Conservation (phyloP, 148 eudicot species). For the Arctostaphylos glauca region DNA sequence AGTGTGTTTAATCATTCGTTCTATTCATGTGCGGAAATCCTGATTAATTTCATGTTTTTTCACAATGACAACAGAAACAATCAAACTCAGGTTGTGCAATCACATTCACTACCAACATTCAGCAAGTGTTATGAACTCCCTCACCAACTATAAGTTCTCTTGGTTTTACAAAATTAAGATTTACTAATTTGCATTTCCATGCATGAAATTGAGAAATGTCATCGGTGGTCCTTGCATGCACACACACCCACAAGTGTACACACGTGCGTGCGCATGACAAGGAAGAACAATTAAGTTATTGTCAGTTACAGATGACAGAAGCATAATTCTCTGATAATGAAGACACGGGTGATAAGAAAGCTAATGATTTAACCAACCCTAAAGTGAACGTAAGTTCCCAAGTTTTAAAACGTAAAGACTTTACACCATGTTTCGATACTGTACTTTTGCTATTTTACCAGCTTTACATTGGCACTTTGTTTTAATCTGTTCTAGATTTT, state of each 20-base stretch:
- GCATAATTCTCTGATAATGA: background rate
- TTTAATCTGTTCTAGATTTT: background rate
- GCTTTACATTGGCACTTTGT: background rate
- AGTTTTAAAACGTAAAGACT: background rate
- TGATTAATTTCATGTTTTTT: background rate
- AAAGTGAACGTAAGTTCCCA: background rate
- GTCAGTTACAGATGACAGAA: background rate
- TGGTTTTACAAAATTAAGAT: background rate
- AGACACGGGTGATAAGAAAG: background rate
- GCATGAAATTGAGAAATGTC: background rate
- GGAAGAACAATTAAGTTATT: background rate
- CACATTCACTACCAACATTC: background rate
- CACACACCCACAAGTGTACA: background rate
- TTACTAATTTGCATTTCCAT: background rate
- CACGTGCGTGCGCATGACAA: background rate
- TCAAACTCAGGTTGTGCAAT: background rate
- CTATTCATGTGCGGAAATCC: background rate
- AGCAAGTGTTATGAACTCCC: background rate
- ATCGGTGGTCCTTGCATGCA: background rate
- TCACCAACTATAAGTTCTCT: background rate
- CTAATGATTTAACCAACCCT: background rate
- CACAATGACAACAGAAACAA: constrained; percentile 2
- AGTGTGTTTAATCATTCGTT: background rate
- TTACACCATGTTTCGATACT: background rate
- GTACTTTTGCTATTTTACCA: too few relatives aligned